Percentiles rank a stretch among this genome's conserved stretches.
phyloP scores from a whole-genome alignment of 2,329 filamentous ascomycete species.

The Mycocentrospora acerina region DNA sequence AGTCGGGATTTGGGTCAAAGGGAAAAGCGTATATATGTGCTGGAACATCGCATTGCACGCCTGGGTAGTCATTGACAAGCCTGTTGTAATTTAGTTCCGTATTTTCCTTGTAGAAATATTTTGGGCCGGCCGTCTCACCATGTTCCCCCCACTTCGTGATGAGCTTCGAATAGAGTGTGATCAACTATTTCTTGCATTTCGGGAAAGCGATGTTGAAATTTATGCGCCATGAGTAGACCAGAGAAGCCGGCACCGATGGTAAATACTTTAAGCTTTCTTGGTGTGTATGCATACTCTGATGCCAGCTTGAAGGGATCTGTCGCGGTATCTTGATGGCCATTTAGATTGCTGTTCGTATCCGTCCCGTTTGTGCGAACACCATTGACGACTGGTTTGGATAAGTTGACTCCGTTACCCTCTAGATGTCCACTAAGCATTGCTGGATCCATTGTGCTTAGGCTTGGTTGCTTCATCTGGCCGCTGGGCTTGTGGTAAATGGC shows the following conservation, averaged over 20 bases:
- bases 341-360: not conserved
- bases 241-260: conserved; percentile 38
- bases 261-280: conserved; percentile 21
- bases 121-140: too few relatives aligned
- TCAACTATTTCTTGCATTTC: conserved; percentile 27
- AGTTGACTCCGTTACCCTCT: conserved; percentile 7
- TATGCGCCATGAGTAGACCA: conserved; percentile 38
- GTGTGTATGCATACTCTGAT: conserved; percentile 18
- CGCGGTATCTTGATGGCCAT: conserved; percentile 2
- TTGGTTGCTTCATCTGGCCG: conserved; percentile 1
- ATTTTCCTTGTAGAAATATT: too few relatives aligned
- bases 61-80: conserved; percentile 39
- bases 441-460: conserved; percentile 5
- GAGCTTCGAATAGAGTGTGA: conserved; percentile 28
- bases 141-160: conserved; percentile 39
- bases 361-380: conserved; percentile 6
- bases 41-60: conserved; percentile 42
- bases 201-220: conserved; percentile 34
- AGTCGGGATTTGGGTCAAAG: conserved; percentile 46
- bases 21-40: conserved; percentile 36
- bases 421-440: conserved; percentile 17
- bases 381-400: conserved; percentile 7
- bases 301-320: conserved; percentile 20
- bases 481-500: too few relatives aligned
- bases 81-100: too few relatives aligned